Evolutionary conservation across 208 protist species (phyloP), one percentile per base, ranked within the genome.

Genomic region (Phytomonas sp.): DNA sequence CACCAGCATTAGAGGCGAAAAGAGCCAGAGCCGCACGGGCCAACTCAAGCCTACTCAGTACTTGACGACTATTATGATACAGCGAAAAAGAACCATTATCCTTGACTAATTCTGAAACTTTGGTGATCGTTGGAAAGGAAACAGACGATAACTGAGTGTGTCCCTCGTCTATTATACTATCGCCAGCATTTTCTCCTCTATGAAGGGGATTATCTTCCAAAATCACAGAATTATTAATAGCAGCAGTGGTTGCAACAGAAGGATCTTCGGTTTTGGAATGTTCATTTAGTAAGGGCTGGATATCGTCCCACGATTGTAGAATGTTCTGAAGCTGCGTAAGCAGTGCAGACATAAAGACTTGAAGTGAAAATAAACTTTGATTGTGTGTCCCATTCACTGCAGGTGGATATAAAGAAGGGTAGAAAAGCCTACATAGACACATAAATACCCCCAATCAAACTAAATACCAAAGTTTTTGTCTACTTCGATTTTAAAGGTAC

Each of bases 1-100:
- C 75, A 4, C 86, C 85, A 15, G 85, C 66, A 75, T 93, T 93
- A 63, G 87, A 93, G 23, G 80, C 74, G 62, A 91, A 95, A n/a
- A 95, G 74, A 2, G 83, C 83, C 36, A 95, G 79, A 2, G 82
- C 87, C 6, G 89, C 85, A 8, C 89, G 84, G 1, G 83, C 73
- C 23, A 95, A 67, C 73, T 95, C 87, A 28, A 95, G 51, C 74
- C 77, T 62, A 34, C 75, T 70, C 64, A 68, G 34, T 62, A 51
- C 40, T 51, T 51, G 40, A 15, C 40, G 40, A 4, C 13, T 51
- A 51, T 51, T 51, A 20, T 51, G 40, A 51, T 17, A 51, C 13
- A 20, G 20, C 40, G 40, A 51, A 51, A 51, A 51, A 17, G 40
- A 51, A 51, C 13, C 20, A 20, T 15, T 20, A 51, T 15, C 40